Evolutionary conservation across 768 basidiomycete genomes (phyloP).

Genomic region (Lenzites betulinus): DNA sequence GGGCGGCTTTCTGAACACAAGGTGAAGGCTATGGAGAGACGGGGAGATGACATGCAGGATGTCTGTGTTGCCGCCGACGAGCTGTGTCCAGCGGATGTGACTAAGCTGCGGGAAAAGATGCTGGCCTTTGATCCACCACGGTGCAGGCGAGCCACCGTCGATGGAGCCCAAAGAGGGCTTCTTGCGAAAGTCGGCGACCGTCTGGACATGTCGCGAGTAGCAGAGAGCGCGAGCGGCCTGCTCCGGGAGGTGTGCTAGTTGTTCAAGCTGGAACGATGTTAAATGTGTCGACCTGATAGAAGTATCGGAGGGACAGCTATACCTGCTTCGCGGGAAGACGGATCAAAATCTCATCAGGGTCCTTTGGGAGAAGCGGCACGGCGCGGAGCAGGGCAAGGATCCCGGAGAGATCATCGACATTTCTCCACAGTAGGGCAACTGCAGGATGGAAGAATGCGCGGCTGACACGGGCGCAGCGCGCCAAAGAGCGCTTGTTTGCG

Average conservation of each 20-base stretch:
- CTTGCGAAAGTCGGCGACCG: slow-evolving; percentile 4
- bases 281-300: background rate
- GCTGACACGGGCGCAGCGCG: slow-evolving; percentile 12
- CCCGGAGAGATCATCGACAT: slow-evolving; percentile 6
- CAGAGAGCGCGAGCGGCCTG: background rate
- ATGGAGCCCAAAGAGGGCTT: background rate
- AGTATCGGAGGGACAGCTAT: too few relatives aligned
- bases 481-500: background rate
- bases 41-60: background rate
- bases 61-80: background rate
- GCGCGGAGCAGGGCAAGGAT: background rate
- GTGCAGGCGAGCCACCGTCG: background rate
- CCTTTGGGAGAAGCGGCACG: background rate
- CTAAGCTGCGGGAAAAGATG: slow-evolving; percentile 2
- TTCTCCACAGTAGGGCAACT: slow-evolving; percentile 11
- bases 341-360: background rate
- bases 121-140: background rate
- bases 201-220: slow-evolving; percentile 11
- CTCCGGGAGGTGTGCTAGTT: background rate
- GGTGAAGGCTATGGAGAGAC: slow-evolving; percentile 10
- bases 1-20: background rate
- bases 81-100: slow-evolving; percentile 9
- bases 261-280: background rate
- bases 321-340: background rate
- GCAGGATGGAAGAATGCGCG: slow-evolving; percentile 14